Conservation (phyloP, 2,329 filamentous ascomycete species). For the Aspergillus alliaceus region DNA sequence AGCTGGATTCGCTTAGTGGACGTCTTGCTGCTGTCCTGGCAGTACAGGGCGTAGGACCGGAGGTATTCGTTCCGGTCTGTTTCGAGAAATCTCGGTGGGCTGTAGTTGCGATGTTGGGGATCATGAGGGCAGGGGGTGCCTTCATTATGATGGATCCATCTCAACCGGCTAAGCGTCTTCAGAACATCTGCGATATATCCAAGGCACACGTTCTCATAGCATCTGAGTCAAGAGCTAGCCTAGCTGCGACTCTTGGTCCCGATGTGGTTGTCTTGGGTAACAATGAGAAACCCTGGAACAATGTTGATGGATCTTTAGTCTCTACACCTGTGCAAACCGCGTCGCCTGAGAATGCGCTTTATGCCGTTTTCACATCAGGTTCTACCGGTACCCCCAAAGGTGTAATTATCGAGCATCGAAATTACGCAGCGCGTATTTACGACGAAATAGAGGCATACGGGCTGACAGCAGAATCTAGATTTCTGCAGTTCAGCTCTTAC, state of each 20-base stretch:
- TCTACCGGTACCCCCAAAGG: conserved; percentile 10
- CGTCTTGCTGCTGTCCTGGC: conserved; percentile 21
- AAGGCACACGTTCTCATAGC: neutral
- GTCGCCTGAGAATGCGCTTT: neutral
- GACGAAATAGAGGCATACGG: too few relatives aligned
- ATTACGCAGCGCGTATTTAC: too few relatives aligned
- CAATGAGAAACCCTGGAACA: neutral
- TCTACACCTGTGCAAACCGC: too few relatives aligned
- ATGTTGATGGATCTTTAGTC: too few relatives aligned
- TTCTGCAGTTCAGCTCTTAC: conserved; percentile 33
- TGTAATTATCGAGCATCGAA: conserved; percentile 38
- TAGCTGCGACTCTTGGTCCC: neutral
- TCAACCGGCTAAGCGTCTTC: conserved; percentile 8
- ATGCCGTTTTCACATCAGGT: conserved; percentile 20
- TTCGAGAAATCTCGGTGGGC: conserved; percentile 28
- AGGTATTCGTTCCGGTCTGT: conserved; percentile 23
- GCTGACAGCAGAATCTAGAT: conserved; percentile 39
- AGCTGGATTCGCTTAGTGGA: conserved; percentile 20
- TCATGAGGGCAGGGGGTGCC: conserved; percentile 26
- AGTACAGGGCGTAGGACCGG: conserved; percentile 30
- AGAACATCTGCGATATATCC: neutral
- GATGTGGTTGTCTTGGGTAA: neutral
- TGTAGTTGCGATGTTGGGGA: conserved; percentile 22
- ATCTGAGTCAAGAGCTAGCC: neutral
- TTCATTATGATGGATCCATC: conserved; percentile 19